phyloP scores from a whole-genome alignment of 257 asterid genomes.

The Solanum peruvianum region DNA sequence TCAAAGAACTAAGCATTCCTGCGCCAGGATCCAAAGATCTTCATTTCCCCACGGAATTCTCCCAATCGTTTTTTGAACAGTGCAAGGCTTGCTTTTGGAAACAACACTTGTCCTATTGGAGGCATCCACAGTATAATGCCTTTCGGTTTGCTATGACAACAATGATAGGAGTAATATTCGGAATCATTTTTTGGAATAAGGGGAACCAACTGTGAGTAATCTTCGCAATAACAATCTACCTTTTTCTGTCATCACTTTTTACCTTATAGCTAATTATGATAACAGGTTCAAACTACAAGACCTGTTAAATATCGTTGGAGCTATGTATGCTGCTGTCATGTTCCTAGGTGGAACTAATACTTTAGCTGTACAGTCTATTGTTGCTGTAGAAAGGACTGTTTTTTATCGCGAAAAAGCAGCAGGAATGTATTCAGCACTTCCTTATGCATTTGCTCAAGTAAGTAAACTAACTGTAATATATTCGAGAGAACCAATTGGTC shows the following conservation, averaged over 20 bases:
- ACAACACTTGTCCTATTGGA: conserved; percentile 67
- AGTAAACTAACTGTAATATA: not conserved
- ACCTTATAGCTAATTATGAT: not conserved
- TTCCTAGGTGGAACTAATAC: conserved; percentile 79
- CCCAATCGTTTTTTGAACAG: conserved; percentile 50
- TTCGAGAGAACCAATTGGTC: not conserved
- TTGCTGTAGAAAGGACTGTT: conserved; percentile 67
- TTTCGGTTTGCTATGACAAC: conserved; percentile 58
- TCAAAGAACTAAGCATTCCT: conserved; percentile 51
- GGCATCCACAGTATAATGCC: conserved; percentile 60
- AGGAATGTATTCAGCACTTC: conserved; percentile 76
- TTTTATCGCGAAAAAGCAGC: conserved; percentile 82
- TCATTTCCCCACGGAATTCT: conserved; percentile 39
- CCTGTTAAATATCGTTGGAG: conserved; percentile 55
- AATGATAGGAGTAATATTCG: conserved; percentile 47
- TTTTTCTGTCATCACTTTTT: not conserved
- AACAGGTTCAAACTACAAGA: conserved; percentile 63
- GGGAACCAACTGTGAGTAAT: conserved; percentile 48
- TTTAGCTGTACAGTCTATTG: conserved; percentile 63
- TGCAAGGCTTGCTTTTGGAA: conserved; percentile 89
- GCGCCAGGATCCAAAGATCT: conserved; percentile 54
- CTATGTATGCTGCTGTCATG: conserved; percentile 73
- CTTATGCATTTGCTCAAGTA: conserved; percentile 68
- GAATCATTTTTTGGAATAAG: conserved; percentile 64
- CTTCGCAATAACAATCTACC: not conserved